Base-by-base conservation (phyloP, 805 yeast genomes). In the Saccharomycopsis guyanensis region DNA sequence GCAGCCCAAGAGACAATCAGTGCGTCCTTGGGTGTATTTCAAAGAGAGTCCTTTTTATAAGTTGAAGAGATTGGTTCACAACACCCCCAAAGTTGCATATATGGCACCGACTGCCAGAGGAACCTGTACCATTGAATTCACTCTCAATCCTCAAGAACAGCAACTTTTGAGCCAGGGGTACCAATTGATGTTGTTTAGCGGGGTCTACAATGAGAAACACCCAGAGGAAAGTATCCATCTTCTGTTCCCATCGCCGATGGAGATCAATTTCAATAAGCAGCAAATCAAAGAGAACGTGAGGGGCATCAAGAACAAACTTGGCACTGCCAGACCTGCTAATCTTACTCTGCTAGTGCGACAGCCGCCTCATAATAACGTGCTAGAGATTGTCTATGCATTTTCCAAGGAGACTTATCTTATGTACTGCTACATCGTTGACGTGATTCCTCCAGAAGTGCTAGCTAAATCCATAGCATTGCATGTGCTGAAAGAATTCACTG, bases 261-360 rank as follows among this genome's bases (percentile, higher is more conserved):
- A 84, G 57, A 66, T 89, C 2, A 70, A 69, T 35, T 69, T 84
- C 34, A 86, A 91, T 57, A 71, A 69, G 3, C 50, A 53, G 2
- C 62, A 59, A 13, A 58, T 82, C 1, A 71, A 71, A 35, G 79
- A 71, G 32, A 76, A 76, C 49, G 74, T 80, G 1, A 75, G 80
- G 46, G 97, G 97, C 0, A 65, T 88, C 25, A 86, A 86, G 57
- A 82, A 82, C 40, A 75, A 72, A 49, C 73, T 75, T 0, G 96
- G 95, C 0, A 80, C 96, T 0, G 82, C 88, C 1, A 73, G 76
- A 50, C 96, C 97, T 0, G 88, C 86, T 0, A 84, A 89, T 59
- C 54, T 91, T 36, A 83, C 95, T 0, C 68, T 69, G 2, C 65
- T 66, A 36, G 40, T 75, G n/a, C 50, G 59, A 20, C 53, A 57